Evolutionary conservation across 2,329 filamentous ascomycete genomes (phyloP), one percentile per base, ranked within the genome.

Genomic region (Cladophialophora chaetospira): DNA sequence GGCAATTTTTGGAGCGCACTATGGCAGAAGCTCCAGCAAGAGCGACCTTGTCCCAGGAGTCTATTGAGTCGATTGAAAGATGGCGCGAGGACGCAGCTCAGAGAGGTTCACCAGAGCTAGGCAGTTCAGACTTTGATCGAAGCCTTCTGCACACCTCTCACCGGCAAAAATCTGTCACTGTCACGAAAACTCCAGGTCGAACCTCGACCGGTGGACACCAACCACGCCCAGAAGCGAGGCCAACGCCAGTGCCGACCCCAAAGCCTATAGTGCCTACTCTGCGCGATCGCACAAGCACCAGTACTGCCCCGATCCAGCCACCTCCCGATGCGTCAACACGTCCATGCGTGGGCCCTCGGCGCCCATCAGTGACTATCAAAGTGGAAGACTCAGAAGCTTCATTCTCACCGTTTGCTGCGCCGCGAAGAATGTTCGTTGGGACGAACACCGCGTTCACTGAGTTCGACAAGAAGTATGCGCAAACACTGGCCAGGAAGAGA

Each of bases 41-140:
- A 15, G 21, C 42, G 42, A 25, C 42, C 28, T 25, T 33, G 36
- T 26, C 26, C 4, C 13, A 47, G 9, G n/a, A 64, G 13, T 66
- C 75, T 26, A 65, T 70, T 9, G 23, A 67, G 5, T 63, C 66
- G 17, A 68, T 71, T 48, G 48, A 36, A 47, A 56, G 44, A 49
- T 6, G 40, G 53, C 17, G 54, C 31, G 38, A 52, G 57, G 45
- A 40, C 19, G 40, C 40, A 28, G 44, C 42, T 25, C 40, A 26
- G 3, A 36, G 31, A 2, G 29, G 26, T 17, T 61, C 58, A 5
- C 58, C 58, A 11, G 58, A 57, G 42, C 25, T 61, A 11, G 58
- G 58, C 17, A 51, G 44, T 3, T 40, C 53, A 19, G 45, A 57
- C 25, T 28, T 61, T 21, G 54, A 54, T 17, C 51, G 54, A 28